Evolutionary conservation across 306 rosid genomes (phyloP), one percentile per base, ranked within the genome.

Genomic region (Rubus parviflorus): DNA sequence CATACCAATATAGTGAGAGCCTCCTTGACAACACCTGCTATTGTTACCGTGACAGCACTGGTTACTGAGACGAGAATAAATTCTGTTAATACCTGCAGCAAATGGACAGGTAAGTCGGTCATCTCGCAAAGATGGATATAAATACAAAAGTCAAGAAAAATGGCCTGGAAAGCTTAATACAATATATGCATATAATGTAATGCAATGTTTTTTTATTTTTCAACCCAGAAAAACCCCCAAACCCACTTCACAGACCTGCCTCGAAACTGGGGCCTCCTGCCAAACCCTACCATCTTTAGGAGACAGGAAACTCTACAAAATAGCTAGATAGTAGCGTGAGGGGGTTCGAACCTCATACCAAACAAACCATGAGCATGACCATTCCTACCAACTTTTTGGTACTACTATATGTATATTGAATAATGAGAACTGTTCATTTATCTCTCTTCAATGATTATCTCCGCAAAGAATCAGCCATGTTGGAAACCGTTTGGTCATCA

Each of bases 21-120:
- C 84, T 95, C 99, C 90, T 95, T 95, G 53, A 95, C 97, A 85
- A 95, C 97, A 77, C 99, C 97, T 22, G 97, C 99, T 70, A 95
- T 93, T 42, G 99, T 95, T 70, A 95, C 91, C 10, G 99, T 92
- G 79, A 95, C 97, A 11, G 99, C 99, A 86, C 99, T 95, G 74
- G 99, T 95, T 70, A 89, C 93, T 0, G 99, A 95, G 87, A 95
- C 87, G 82, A 92, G 90, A 87, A 95, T 73, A 86, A 88, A 95
- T 74, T 92, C 97, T 48, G 96, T 92, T 70, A 95, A 82, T 74
- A 95, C 99, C 97, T 95, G 80, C 77, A 85, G 85, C 79, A 84
- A 83, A 74, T 41, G 73, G 48, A 79, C 64, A 78, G 75, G 47
- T 62, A 75, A 60, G 58, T 41, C 72, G 46, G 70, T 35, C 30